Evolutionary conservation across 345 rosid genomes (phyloP), one percentile per base, ranked within the genome.

Genomic region (Gossypium ekmanianum): DNA sequence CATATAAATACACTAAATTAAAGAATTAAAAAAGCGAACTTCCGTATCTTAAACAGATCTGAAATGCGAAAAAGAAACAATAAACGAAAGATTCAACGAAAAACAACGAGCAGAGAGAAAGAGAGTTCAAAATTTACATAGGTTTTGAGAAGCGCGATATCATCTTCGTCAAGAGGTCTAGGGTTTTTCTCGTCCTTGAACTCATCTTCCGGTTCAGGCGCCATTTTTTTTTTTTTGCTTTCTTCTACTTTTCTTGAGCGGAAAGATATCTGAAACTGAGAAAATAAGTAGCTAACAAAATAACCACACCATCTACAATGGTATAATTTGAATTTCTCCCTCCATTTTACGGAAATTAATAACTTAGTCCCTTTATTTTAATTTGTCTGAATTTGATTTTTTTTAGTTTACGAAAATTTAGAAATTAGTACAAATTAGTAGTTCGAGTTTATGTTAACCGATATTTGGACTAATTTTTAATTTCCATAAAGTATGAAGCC

Each of bases 121-220:
- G 44, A 22, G 4, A 48, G 11, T 1, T n/a, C 41, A 20, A 62
- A 57, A 2, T 9, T 18, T 84, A 88, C 94, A 45, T 90, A 88
- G 77, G 92, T 88, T 77, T 90, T 90, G 77, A 90, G 91, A 13
- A 90, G 88, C 13, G 94, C 94, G 34, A 90, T 88, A 59, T 90
- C 94, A 72, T 87, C 94, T 72, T 88, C 92, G 27, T 88, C 94
- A 14, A 88, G 91, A 20, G 92, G 94, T 4, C 80, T 84, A 6
- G 92, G 91, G 75, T 86, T 87, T 76, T 88, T 90, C 86, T 90
- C 94, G 78, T 88, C 90, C 85, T 84, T 88, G 76, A 85, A 74
- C 43, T 89, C 91, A 2, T 85, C 90, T 9, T 81, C 89, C 9
- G 80, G 72, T 2, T 77, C 82, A 0, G 87, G 73, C 17, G 89